Evolutionary conservation across 805 yeast genomes (phyloP).

Genomic region (Candida andamanensis): DNA sequence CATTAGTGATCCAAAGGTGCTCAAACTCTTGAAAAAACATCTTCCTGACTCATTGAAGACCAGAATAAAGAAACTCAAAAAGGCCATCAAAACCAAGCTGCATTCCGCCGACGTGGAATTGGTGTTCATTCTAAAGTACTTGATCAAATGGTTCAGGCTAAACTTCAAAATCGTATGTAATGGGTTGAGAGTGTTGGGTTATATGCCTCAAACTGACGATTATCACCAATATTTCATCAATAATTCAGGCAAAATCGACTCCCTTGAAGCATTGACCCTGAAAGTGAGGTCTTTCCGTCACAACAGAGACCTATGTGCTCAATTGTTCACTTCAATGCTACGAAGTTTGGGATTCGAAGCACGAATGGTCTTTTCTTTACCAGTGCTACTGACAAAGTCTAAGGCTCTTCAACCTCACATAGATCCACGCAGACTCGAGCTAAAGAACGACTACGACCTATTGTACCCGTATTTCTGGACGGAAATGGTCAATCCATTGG

Average conservation of each 20-base stretch:
- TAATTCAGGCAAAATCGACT: conserved; percentile 11
- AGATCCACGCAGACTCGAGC: conserved; percentile 14
- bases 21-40: conserved; percentile 18
- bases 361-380: conserved; percentile 28
- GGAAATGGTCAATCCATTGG: conserved; percentile 27
- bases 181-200: conserved; percentile 27
- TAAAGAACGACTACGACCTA: conserved; percentile 26
- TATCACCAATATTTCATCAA: conserved; percentile 18
- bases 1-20: conserved; percentile 15
- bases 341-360: conserved; percentile 25
- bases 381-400: conserved; percentile 15
- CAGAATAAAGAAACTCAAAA: conserved; percentile 15
- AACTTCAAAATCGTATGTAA: conserved; percentile 25
- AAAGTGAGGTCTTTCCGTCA: conserved; percentile 20
- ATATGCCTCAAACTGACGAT: conserved; percentile 13
- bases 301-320: conserved; percentile 32
- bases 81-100: conserved; percentile 2
- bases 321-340: conserved; percentile 24
- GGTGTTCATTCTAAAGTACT: conserved; percentile 25
- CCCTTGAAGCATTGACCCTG: conserved; percentile 8
- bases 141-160: conserved; percentile 29
- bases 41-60: conserved; percentile 18
- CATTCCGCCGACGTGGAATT: conserved; percentile 14
- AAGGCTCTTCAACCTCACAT: conserved; percentile 20
- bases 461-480: conserved; percentile 35